These are phyloP conservation scores for Tuber borchii DNA, from an alignment of 495 filamentous ascomycete genomes.

Conservation along the genomic window DNA sequence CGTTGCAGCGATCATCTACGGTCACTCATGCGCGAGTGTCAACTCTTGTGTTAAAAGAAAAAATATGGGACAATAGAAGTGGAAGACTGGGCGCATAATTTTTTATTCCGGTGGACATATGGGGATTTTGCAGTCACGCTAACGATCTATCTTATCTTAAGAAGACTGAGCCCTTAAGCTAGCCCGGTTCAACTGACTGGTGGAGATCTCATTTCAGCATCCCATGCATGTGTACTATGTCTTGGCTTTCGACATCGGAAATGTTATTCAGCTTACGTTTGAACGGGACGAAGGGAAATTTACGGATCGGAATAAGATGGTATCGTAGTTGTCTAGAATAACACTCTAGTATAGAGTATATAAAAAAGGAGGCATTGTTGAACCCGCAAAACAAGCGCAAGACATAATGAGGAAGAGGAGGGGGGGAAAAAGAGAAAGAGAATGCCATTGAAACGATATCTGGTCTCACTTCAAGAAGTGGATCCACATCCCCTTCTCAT, in stretches of 20 bases:
- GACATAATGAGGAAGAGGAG: not conserved
- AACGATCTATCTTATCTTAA: no score
- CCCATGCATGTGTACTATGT: no score
- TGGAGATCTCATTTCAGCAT: no score
- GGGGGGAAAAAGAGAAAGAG: not conserved
- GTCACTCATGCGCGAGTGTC: not conserved
- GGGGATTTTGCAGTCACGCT: no score
- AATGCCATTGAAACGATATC: not conserved
- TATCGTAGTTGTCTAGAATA: not conserved
- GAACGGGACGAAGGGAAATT: not conserved
- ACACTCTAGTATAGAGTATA: not conserved
- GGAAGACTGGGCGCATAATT: no score
- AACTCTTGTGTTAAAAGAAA: no score
- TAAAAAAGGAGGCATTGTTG: not conserved
- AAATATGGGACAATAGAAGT: no score
- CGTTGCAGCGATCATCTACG: not conserved
- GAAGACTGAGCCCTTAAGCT: no score
- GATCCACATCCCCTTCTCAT: constrained; percentile 41
- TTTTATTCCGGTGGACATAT: no score
- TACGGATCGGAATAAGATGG: not conserved
- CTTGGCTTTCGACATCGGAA: not conserved
- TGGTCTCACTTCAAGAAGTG: constrained; percentile 37
- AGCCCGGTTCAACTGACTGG: no score
- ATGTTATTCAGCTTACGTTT: not conserved
- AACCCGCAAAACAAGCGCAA: not conserved